Conservation (phyloP, 345 rosid species). For the Toxicodendron radicans region DNA sequence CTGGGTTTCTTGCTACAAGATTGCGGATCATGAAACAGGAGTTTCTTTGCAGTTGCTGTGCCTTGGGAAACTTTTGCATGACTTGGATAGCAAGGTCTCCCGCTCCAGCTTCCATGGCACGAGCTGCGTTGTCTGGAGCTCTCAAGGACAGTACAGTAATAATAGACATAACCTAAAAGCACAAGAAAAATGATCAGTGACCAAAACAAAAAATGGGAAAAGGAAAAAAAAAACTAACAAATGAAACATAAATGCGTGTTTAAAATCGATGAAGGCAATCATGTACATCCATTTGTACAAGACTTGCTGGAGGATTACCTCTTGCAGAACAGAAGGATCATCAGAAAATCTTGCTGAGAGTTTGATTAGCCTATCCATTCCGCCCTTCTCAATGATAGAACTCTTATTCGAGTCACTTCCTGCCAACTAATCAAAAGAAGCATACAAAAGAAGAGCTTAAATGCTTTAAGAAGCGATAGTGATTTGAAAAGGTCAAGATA, state of each 20-base stretch:
- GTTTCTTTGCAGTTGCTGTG: constrained; percentile 67
- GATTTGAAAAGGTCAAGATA: not conserved
- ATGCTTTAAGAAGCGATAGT: constrained; percentile 11
- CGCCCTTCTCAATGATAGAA: constrained; percentile 71
- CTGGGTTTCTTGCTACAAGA: constrained; percentile 78
- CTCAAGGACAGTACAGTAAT: constrained; percentile 79
- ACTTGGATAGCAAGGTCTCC: constrained; percentile 86
- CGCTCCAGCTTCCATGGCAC: constrained; percentile 91
- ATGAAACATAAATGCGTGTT: not conserved
- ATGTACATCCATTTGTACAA: not conserved
- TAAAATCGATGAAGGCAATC: not conserved
- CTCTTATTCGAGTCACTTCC: constrained; percentile 92
- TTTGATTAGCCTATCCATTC: constrained; percentile 65
- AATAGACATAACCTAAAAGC: constrained; percentile 68
- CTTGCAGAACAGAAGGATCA: constrained; percentile 80
- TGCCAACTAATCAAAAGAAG: constrained; percentile 63
- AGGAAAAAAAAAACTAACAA: not conserved
- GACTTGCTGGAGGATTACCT: constrained; percentile 44
- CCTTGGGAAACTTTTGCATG: constrained; percentile 77
- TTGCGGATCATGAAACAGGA: constrained; percentile 91
- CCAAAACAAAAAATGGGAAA: no score
- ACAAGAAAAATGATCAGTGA: not conserved
- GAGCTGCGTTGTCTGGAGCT: constrained; percentile 79
- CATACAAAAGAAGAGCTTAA: constrained; percentile 1
- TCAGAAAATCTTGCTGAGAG: constrained; percentile 73